Percentiles rank a stretch among this genome's conserved stretches.
Evolutionary conservation across 805 yeast species (phyloP).

Genomic region (Torulaspora microellipsoides): DNA sequence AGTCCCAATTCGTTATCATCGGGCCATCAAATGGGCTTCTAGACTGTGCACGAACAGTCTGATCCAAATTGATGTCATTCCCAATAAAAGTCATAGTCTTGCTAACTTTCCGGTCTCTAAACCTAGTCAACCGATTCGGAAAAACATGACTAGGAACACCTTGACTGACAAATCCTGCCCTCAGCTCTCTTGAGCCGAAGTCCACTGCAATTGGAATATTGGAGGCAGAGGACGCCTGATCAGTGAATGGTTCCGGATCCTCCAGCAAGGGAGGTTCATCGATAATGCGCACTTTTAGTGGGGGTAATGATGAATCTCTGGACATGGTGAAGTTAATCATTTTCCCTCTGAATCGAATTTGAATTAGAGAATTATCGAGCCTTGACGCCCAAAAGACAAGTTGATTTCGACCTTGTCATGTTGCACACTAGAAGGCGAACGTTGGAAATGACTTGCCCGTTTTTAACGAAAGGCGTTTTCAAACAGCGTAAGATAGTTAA

Average conservation of each 20-base stretch:
- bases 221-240: conserved; percentile 25
- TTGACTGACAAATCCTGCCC: conserved; percentile 54
- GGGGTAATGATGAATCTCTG: conserved; percentile 28
- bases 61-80: conserved; percentile 70
- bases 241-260: conserved; percentile 32
- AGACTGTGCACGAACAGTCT: conserved; percentile 60
- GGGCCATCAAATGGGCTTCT: conserved; percentile 85
- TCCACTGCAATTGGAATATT: conserved; percentile 82
- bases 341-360: neutral
- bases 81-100: conserved; percentile 71
- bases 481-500: neutral
- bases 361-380: too few species aligned
- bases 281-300: conserved; percentile 24
- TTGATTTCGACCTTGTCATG: too few species aligned
- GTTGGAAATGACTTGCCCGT: too few species aligned
- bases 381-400: too few species aligned
- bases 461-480: too few species aligned
- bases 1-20: conserved; percentile 88
- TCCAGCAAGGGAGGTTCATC: conserved; percentile 32
- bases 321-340: conserved; percentile 13
- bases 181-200: conserved; percentile 61
- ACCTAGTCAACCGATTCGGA: conserved; percentile 65
- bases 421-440: too few species aligned
- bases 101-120: conserved; percentile 69
- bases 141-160: conserved; percentile 55